Base-by-base conservation (phyloP, 164 flowering plant genomes). In the Hamamelis virginiana region DNA sequence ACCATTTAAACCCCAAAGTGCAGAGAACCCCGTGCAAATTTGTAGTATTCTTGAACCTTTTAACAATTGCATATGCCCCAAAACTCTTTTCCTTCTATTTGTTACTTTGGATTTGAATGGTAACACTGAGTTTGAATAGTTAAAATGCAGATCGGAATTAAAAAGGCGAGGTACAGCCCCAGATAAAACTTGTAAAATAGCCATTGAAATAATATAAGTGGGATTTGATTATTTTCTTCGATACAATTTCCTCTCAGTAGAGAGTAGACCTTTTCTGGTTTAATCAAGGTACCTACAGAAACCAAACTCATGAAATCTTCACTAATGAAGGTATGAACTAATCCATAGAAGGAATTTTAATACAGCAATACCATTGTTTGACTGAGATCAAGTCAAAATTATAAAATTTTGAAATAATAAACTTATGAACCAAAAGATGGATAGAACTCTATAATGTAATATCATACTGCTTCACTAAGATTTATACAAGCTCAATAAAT, bases 101-200 rank as follows among this genome's bases (percentile, higher is more conserved):
- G 62, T 74, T 33, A 59, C 48, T 61, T 47, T 22, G 63, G 67
- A 41, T 22, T 71, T 77, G 33, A 60, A 12, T n/a, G 76, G 57
- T 64, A 71, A 28, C 43, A 15, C 33, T 21, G 73, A 64, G 52
- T 65, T 75, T 10, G 65, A 75, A 28, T 61, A 73, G 46, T 57
- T 50, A 55, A 65, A 67, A 69, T 62, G 67, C 15, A 53, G 33
- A 63, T 72, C 72, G 25, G 74, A 74, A 23, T 51, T 53, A 65
- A 47, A 51, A 28, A 65, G 41, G 60, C 60, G 33, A 67, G 81
- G 58, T 11, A 45, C 73, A 22, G 74, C 25, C 50, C 80, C 78
- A 0, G 81, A 77, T 3, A 80, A 48, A 70, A 85, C 64, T 47
- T 78, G 89, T 53, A 76, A 69, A 76, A 75, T 58, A 46, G 72